Conservation (phyloP, 768 basidiomycete genomes). For the Agaricus blazei region DNA sequence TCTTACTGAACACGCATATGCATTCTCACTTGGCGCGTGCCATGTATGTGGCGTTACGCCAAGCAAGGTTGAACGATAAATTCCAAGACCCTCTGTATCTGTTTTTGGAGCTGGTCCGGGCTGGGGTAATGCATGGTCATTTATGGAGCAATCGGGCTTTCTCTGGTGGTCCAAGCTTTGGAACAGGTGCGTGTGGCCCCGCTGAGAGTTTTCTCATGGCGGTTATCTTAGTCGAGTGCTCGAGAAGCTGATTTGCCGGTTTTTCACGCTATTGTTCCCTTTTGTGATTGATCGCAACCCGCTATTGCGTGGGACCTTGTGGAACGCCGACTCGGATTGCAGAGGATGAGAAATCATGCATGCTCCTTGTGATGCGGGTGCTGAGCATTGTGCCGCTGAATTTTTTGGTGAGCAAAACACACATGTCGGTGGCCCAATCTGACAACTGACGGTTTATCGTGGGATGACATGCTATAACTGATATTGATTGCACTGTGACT, state of each 20-base stretch:
- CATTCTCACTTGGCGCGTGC: slow-evolving; percentile 90
- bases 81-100: slow-evolving; percentile 96
- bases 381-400: slow-evolving; percentile 92
- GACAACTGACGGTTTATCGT: not conserved
- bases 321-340: not conserved
- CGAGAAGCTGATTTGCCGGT: slow-evolving; percentile 7
- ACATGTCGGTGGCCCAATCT: not conserved
- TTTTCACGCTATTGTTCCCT: not conserved
- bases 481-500: slow-evolving; percentile 6
- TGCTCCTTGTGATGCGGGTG: slow-evolving; percentile 95
- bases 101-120: slow-evolving; percentile 91
- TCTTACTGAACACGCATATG: slow-evolving; percentile 82
- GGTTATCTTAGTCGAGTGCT: not conserved
- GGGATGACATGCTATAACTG: not conserved
- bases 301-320: not conserved
- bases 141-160: slow-evolving; percentile 84
- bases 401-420: slow-evolving; percentile 67
- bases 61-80: slow-evolving; percentile 88
- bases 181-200: slow-evolving; percentile 55
- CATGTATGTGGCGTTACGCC: slow-evolving; percentile 77
- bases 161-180: slow-evolving; percentile 94
- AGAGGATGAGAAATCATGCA: slow-evolving; percentile 93
- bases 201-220: slow-evolving; percentile 14
- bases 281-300: not conserved
- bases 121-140: slow-evolving; percentile 96